Percentiles rank a stretch among this genome's conserved stretches.
phyloP scores from a whole-genome alignment of 2,329 filamentous ascomycete genomes.

The Ceratocystiopsis minuta region DNA sequence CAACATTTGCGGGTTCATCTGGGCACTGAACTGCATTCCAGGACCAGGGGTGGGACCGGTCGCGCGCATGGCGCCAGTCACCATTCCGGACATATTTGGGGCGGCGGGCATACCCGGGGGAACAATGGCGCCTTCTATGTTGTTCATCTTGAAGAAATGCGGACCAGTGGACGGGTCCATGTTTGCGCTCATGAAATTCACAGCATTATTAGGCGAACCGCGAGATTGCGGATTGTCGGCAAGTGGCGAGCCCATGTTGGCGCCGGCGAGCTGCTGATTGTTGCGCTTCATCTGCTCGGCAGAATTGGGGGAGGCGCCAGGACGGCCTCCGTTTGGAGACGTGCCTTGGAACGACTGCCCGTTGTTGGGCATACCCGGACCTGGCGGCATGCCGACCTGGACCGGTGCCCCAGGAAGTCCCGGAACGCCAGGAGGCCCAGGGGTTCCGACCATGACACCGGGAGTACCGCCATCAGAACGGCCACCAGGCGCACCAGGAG shows the following conservation, averaged over 20 bases:
- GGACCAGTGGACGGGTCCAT: conserved; percentile 43
- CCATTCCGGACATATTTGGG: conserved; percentile 50
- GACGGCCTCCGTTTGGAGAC: conserved; percentile 49
- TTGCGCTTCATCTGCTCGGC: conserved; percentile 66
- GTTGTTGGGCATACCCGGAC: conserved; percentile 23
- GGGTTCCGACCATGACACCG: conserved; percentile 19
- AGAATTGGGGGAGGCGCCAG: conserved; percentile 59
- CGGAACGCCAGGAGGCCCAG: conserved; percentile 31
- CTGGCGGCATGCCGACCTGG: conserved; percentile 17
- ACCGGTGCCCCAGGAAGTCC: conserved; percentile 32
- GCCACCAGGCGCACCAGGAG: conserved; percentile 13
- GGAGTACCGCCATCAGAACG: conserved; percentile 15
- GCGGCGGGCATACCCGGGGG: no score
- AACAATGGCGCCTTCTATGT: conserved; percentile 22
- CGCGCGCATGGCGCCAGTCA: conserved; percentile 52
- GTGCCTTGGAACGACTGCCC: conserved; percentile 45
- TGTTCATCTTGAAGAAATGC: conserved; percentile 37
- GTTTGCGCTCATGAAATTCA: conserved; percentile 42
- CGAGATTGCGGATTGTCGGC: conserved; percentile 50
- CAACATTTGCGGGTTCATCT: conserved; percentile 46
- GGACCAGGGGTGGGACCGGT: conserved; percentile 44
- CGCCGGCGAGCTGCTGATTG: conserved; percentile 54
- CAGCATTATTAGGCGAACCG: conserved; percentile 45
- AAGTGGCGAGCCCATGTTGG: conserved; percentile 51
- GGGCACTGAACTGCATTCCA: conserved; percentile 32